Conservation (phyloP, 768 basidiomycete species). For the Xerocomellus chrysenteron region DNA sequence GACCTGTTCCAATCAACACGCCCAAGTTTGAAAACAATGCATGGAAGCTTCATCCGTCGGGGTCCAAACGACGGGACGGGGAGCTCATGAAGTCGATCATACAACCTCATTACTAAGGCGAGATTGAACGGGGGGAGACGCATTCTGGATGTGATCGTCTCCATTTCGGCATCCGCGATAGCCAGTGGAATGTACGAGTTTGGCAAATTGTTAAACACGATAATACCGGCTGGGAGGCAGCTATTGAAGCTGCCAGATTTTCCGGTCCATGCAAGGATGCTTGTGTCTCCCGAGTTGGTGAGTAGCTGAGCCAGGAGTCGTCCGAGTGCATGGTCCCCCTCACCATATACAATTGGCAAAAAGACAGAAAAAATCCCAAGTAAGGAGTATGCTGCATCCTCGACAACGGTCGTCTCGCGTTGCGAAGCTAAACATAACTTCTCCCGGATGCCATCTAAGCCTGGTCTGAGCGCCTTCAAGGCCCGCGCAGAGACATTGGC, state of each 20-base stretch:
- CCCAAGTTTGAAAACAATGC: constrained; percentile 2
- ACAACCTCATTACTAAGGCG: neutral
- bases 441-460: neutral
- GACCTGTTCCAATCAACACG: neutral
- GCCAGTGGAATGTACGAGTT: neutral
- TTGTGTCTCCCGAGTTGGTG: neutral
- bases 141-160: neutral
- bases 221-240: neutral
- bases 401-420: neutral
- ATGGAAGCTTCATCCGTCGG: constrained; percentile 1
- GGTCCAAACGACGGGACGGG: neutral
- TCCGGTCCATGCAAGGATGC: constrained; percentile 12
- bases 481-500: no score
- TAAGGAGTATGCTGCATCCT: constrained; percentile 8
- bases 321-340: constrained; percentile 1
- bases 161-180: neutral
- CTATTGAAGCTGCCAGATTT: neutral
- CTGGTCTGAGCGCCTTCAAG: no score
- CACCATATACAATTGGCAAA: constrained; percentile 3
- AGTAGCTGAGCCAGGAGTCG: constrained; percentile 2
- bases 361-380: constrained; percentile 3
- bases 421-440: neutral
- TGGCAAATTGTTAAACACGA: neutral
- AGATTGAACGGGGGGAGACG: neutral
- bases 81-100: neutral